phyloP scores from a whole-genome alignment of 1,139 yeast species.

The Arxiozyma slooffiae region DNA sequence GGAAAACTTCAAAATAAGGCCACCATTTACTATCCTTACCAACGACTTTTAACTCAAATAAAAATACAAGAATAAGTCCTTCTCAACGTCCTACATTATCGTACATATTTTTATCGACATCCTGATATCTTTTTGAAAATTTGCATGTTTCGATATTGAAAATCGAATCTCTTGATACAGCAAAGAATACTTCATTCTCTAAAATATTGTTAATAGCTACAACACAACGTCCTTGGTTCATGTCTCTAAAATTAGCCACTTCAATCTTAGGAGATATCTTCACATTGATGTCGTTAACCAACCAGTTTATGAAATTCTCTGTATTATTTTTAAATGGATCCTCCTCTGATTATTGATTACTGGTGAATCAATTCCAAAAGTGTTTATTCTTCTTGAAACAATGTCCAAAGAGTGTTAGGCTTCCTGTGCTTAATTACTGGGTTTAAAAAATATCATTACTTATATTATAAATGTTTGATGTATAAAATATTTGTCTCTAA shows the following conservation, averaged over 20 bases:
- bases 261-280: conserved; percentile 46
- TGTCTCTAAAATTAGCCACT: conserved; percentile 49
- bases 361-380: too few relatives aligned
- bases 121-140: conserved; percentile 34
- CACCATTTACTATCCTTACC: conserved; percentile 49
- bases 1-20: conserved; percentile 63
- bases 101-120: conserved; percentile 33
- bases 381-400: too few relatives aligned
- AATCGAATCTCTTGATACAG: conserved; percentile 51
- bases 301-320: conserved; percentile 44
- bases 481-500: neutral
- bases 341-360: neutral
- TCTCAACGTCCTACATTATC: conserved; percentile 61
- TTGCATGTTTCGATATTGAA: conserved; percentile 52
- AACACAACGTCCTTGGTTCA: conserved; percentile 73
- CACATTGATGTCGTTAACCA: conserved; percentile 35
- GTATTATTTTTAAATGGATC: conserved; percentile 26
- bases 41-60: conserved; percentile 44
- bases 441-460: too few relatives aligned
- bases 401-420: too few relatives aligned
- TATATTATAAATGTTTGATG: too few relatives aligned
- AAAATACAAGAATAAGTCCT: conserved; percentile 54
- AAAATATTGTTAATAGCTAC: conserved; percentile 53
- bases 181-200: conserved; percentile 53
- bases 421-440: too few relatives aligned